Evolutionary conservation across 2,329 filamentous ascomycete genomes (phyloP).

Genomic region (Pseudogymnoascus sp.): DNA sequence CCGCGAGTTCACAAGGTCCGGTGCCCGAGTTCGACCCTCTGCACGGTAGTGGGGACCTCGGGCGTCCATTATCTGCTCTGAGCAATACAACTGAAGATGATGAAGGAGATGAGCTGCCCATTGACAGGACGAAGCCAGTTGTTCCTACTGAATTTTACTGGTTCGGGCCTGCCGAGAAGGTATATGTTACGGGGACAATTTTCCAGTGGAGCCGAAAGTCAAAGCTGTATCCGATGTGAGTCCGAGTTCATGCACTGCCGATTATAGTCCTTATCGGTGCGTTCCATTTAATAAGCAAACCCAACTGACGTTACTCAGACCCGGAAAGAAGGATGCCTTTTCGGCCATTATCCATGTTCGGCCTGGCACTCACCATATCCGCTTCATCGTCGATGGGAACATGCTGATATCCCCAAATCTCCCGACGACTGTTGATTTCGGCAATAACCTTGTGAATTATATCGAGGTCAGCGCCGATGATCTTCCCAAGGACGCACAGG

Average conservation of each 20-base stretch:
- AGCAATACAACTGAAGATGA: slow-evolving; percentile 71
- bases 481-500: slow-evolving; percentile 32
- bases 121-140: slow-evolving; percentile 67
- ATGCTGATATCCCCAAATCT: slow-evolving; percentile 84
- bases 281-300: background rate
- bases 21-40: slow-evolving; percentile 35
- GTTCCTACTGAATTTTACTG: slow-evolving; percentile 84
- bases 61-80: slow-evolving; percentile 49
- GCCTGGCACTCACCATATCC: slow-evolving; percentile 91
- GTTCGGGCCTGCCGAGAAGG: slow-evolving; percentile 73
- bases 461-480: slow-evolving; percentile 84
- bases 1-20: slow-evolving; percentile 46
- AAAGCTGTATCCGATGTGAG: slow-evolving; percentile 69
- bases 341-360: slow-evolving; percentile 75
- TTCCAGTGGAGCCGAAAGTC: slow-evolving; percentile 97
- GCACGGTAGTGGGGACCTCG: slow-evolving; percentile 39
- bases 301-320: slow-evolving; percentile 12
- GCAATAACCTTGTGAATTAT: slow-evolving; percentile 97
- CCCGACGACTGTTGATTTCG: slow-evolving; percentile 94
- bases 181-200: slow-evolving; percentile 96
- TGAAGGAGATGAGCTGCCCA: slow-evolving; percentile 68
- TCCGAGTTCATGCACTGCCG: slow-evolving; percentile 34
- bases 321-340: slow-evolving; percentile 53
- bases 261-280: slow-evolving; percentile 12
- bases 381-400: slow-evolving; percentile 89